Base-by-base conservation (phyloP, 768 basidiomycete species). In the Russula sp. region DNA sequence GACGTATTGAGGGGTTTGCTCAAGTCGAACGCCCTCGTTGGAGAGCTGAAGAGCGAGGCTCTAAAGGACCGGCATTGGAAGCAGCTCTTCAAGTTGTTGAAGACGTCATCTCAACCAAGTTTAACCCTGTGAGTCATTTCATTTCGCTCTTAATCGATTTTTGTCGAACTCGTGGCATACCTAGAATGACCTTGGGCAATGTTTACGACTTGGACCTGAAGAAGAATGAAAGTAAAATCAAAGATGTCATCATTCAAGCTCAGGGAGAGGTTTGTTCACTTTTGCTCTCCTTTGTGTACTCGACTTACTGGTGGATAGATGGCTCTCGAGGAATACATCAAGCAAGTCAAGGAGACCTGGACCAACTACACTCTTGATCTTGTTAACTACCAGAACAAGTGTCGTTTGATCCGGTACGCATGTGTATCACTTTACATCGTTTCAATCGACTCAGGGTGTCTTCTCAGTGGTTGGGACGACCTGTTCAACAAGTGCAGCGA, bases 1-100 rank as follows among this genome's bases (percentile, higher is more conserved):
- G 96, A 99, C 49, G 83, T 88, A 24, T 80, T 99, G 59, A 84
- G 89, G 51, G 84, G 87, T 14, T 79, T 94, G 54, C 82, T 98
- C 68, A 98, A 97, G 77, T 87, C 90, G 42, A 98, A 99, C 73
- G 73, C 87, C 0, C 78, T 97, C 68, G 81, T 99, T n/a, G 86
- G 86, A 18, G 97, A 99, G 76, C 79, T 99, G 71, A 98, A 97
- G 78, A 96, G 94, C 11, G 97, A 98, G 72, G 95, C 95, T 5
- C 76, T 99, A 71, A 93, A 98, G 76, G 97, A 99, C 71, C 84
- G 97, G 63, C 97, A 99, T 74, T 99, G 97, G 97, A 92, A 94
- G 72, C 92, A 96, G 73, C 79, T 99, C 24, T 97, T 96, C 84
- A 98, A 98, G 75, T 84, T 83, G 18, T 77, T 99, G 60, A 82